A percentile compares a stretch with the other conserved stretches of the same genome.
These are phyloP conservation scores for Adansonia digitata DNA, from an alignment of 345 rosid genomes.

Conservation along the genomic window DNA sequence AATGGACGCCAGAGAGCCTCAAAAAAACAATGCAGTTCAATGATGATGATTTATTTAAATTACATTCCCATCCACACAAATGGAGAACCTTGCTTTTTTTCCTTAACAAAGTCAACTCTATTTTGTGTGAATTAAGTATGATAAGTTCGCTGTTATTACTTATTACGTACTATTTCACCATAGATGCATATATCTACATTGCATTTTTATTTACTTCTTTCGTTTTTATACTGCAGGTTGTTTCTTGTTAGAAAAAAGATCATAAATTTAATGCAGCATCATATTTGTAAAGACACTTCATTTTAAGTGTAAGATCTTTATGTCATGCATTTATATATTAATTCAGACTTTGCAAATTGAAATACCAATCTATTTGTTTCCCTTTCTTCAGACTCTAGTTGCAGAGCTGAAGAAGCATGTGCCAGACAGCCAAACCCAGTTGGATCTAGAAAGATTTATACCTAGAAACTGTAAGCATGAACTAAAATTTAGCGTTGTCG, in stretches of 20 bases:
- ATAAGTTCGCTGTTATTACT: background rate
- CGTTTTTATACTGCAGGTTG: constrained; percentile 8
- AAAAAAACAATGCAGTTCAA: too few species aligned
- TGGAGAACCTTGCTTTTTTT: too few species aligned
- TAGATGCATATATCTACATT: background rate
- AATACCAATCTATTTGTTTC: background rate
- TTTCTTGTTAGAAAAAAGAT: constrained; percentile 14
- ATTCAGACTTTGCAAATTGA: background rate
- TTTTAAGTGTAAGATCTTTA: constrained; percentile 10
- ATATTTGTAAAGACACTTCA: constrained; percentile 7
- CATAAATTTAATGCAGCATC: constrained; percentile 7
- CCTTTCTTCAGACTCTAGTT: constrained; percentile 8
- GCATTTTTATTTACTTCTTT: background rate
- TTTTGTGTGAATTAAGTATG: background rate
- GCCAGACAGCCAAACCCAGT: background rate
- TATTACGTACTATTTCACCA: background rate
- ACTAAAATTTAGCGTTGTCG: background rate
- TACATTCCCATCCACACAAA: background rate
- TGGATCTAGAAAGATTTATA: background rate
- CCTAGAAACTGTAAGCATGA: background rate
- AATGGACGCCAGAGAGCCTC: too few species aligned
- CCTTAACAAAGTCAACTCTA: background rate
- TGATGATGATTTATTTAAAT: too few species aligned
- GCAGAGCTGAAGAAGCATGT: constrained; percentile 10
- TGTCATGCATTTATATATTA: background rate